Evolutionary conservation across 305 asterid species (phyloP).

Genomic region (Solanum hybrid): DNA sequence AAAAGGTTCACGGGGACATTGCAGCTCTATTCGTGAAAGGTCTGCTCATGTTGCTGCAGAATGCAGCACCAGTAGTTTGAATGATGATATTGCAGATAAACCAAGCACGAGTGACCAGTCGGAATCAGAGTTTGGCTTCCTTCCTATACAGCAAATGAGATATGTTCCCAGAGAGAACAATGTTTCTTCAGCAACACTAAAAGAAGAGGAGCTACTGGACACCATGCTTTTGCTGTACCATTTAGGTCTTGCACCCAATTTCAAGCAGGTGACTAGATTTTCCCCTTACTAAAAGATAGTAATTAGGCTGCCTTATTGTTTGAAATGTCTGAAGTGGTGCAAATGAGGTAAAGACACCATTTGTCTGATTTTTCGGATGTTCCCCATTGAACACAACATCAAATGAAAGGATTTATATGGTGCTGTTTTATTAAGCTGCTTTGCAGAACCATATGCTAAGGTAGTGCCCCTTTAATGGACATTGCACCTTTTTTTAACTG

Average conservation of each 20-base stretch:
- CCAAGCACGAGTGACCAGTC: constrained; percentile 89
- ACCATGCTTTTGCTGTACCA: constrained; percentile 84
- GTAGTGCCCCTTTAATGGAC: neutral
- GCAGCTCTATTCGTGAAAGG: constrained; percentile 71
- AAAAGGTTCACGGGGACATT: constrained; percentile 63
- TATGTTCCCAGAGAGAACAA: constrained; percentile 47
- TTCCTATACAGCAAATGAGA: constrained; percentile 63
- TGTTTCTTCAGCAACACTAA: constrained; percentile 57
- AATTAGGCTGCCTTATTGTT: neutral
- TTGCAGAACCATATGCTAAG: neutral
- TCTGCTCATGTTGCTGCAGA: constrained; percentile 73
- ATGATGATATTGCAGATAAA: constrained; percentile 76
- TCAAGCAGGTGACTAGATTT: constrained; percentile 64
- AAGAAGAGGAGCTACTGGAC: constrained; percentile 95
- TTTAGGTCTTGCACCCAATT: constrained; percentile 91
- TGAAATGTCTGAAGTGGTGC: neutral
- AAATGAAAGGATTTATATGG: neutral
- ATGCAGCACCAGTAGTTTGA: constrained; percentile 65
- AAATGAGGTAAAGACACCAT: neutral
- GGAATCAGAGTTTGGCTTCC: constrained; percentile 65
- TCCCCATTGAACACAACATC: neutral
- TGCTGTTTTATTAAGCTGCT: neutral
- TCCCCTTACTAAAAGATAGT: neutral
- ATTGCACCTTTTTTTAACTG: neutral
- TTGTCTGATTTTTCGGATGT: neutral